Evolutionary conservation across 2,329 filamentous ascomycete genomes (phyloP), one percentile per base, ranked within the genome.

Genomic region (Apiospora arundinis): DNA sequence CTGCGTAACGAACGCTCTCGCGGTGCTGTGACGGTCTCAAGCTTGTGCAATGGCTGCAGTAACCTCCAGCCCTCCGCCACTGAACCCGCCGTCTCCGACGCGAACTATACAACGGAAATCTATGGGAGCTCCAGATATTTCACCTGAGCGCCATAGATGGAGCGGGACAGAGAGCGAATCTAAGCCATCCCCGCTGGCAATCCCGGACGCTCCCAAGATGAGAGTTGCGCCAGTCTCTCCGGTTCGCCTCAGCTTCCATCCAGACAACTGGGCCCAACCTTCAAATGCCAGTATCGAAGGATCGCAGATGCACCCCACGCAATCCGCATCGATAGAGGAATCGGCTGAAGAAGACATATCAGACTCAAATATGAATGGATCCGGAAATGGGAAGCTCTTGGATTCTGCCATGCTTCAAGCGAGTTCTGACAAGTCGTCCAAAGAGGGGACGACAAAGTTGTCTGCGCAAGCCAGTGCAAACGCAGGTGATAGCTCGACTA

Each of bases 141-240:
- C 82, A 6, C 78, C 80, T 14, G 79, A 80, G 8, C 78, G 80
- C 67, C 78, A 78, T 73, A 78, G 80, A 70, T 80, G 80, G 73
- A 73, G 70, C 48, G 79, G 80, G 67, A 77, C 78, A 40, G 76
- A 77, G 25, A 73, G 75, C 70, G 72, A 72, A 37, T 56, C 71
- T 12, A 81, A 81, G 68, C 73, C 78, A 37, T 72, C 80, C 60
- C 77, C 80, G 8, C 73, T 72, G n/a, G 72, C 78, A 6, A 63
- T 74, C 37, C 69, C 78, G 49, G 82, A 82, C 67, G 72, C 83
- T 25, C 83, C 86, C 32, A 82, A 83, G 72, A 81, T 90, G 72
- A 84, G 85, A 73, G 84, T 86, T 68, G 83, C 85, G 21, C 88
- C 89, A 42, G 82, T 86, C 40, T 90, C 89, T 52, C 88, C 89